phyloP scores from a whole-genome alignment of 2,329 filamentous ascomycete genomes.

The Fusarium nygamai region DNA sequence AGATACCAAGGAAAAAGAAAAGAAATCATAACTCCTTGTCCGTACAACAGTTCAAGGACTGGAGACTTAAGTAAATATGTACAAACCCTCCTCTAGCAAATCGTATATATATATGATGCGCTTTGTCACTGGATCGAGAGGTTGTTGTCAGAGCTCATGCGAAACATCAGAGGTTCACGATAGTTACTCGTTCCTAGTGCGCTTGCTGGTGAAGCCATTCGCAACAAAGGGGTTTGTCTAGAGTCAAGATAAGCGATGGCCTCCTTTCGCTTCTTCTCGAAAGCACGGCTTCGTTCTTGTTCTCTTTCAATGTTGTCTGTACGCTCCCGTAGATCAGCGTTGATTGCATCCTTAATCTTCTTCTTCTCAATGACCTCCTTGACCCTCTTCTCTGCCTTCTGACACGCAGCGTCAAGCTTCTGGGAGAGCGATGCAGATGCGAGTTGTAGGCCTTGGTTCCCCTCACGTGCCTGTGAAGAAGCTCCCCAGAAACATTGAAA shows the following conservation, averaged over 20 bases:
- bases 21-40: conserved; percentile 14
- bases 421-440: conserved; percentile 53
- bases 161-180: conserved; percentile 28
- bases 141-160: conserved; percentile 36
- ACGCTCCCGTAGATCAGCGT: conserved; percentile 57
- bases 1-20: conserved; percentile 11
- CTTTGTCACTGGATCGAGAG: conserved; percentile 14
- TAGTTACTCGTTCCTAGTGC: conserved; percentile 34
- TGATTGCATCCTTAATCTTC: conserved; percentile 55
- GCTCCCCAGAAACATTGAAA: conserved; percentile 68
- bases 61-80: background rate
- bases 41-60: background rate
- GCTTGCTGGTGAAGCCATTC: conserved; percentile 46
- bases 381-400: conserved; percentile 56
- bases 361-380: conserved; percentile 53
- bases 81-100: background rate
- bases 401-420: conserved; percentile 60
- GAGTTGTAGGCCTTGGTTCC: conserved; percentile 43
- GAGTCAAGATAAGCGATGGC: conserved; percentile 54
- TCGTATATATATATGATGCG: background rate
- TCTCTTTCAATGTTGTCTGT: conserved; percentile 56
- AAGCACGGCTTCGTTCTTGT: conserved; percentile 58
- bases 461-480: conserved; percentile 56
- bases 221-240: conserved; percentile 38
- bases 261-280: conserved; percentile 60